Evolutionary conservation across 2,329 filamentous ascomycete species (phyloP).

Genomic region (Aureobasidium sp.): DNA sequence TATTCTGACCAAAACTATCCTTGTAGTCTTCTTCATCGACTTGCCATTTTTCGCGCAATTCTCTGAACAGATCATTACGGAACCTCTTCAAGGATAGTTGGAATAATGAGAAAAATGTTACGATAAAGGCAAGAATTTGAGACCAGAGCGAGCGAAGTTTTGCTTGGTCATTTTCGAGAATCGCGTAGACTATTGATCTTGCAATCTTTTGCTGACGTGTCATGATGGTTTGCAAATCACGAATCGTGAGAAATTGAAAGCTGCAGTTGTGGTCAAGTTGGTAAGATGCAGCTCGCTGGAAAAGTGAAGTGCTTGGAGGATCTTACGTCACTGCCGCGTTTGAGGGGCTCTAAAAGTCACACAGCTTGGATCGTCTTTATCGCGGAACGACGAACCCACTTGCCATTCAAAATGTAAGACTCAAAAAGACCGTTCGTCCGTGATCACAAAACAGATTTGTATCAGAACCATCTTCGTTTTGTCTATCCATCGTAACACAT

Average conservation of each 20-base stretch:
- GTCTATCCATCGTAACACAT: not conserved
- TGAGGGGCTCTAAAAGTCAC: no score
- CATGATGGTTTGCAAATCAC: conserved; percentile 18
- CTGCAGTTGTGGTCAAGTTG: no score
- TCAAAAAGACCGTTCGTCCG: no score
- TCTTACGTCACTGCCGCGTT: no score
- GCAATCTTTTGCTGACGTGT: conserved; percentile 17
- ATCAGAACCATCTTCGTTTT: not conserved
- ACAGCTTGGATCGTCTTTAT: no score
- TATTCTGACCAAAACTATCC: conserved; percentile 43
- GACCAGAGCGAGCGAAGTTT: conserved; percentile 8
- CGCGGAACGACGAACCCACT: no score
- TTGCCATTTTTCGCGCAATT: conserved; percentile 48
- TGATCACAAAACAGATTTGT: no score
- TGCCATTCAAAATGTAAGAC: no score
- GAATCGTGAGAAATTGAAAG: not conserved
- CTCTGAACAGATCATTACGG: conserved; percentile 42
- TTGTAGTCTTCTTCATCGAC: conserved; percentile 50
- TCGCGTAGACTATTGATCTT: conserved; percentile 17
- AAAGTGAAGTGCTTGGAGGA: no score
- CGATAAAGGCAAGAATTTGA: conserved; percentile 11
- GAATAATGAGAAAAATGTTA: conserved; percentile 17
- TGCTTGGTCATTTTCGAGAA: conserved; percentile 2
- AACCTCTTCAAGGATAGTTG: conserved; percentile 7
- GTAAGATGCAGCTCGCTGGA: no score